Evolutionary conservation across 2,329 filamentous ascomycete species (phyloP), one percentile per base, ranked within the genome.

Genomic region (Sporothrix inflata): DNA sequence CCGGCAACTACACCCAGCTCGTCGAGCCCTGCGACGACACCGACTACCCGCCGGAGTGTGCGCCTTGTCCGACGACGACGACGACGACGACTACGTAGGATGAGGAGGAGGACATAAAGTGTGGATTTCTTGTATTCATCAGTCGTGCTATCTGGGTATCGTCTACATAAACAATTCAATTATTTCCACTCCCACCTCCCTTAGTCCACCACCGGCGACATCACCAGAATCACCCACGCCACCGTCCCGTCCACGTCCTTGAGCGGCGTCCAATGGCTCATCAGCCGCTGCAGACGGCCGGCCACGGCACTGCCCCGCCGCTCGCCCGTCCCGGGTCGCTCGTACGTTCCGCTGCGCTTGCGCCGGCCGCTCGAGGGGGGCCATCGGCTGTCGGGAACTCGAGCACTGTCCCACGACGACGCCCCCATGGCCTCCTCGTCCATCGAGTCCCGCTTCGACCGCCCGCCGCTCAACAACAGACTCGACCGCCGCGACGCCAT

Each of bases 261-360:
- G 61, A 82, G 72, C 30, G 81, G 80, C 30, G 80, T 79, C 81
- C 81, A 82, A 66, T 80, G 79, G 53, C 78, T 76, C 75, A 75
- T 75, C n/a, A 75, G 61, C n/a, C 69, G 71, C 69, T 72, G 74
- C 69, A 69, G 67, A 19, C 51, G 51, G 30, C 61, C 51, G 5
- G 40, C 19, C 14, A 5, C 63, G 19, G 24, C n/a, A 19, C 40
- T n/a, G 12, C 9, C n/a, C 3, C 45, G 16, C 7, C 71, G 42
- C 9, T 66, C 71, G 9, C 47, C 53, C 9, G 69, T 71, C 12
- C 40, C n/a, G 4, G 69, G 69, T 11, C 63, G 63, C 11, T 73
- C 72, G 42, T 65, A 70, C n/a, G 42, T 69, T 1, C 71, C 67
- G 30, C 72, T 73, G 14, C 60, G 45, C 34, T 53, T 42, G 47